Base-by-base conservation (phyloP, 768 basidiomycete genomes). In the Boletus rubropictus region DNA sequence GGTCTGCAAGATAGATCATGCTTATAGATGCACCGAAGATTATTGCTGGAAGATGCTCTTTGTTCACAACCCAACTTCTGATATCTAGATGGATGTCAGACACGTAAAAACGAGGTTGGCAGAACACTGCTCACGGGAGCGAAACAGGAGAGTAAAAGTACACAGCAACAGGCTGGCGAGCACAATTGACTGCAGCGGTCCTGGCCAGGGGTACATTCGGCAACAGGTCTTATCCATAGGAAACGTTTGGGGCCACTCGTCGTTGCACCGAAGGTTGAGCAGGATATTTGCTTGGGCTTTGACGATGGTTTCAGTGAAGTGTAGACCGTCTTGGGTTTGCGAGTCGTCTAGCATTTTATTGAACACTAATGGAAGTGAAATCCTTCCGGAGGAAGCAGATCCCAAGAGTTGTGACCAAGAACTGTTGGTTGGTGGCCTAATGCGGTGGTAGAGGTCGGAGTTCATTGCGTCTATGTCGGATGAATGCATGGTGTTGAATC, bases 381-480 rank as follows among this genome's bases (percentile, higher is more conserved):
- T 70, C 5, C 72, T 70, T 14, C 59, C 32, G 22, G 57, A 39
- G 14, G 59, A 42, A 11, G 60, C 36, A 15, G 56, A 48, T 11
- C 48, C 54, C 4, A 61, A 44, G 32, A 69, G 47, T 33, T 67
- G 59, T 20, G 56, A 57, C 48, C 71, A 67, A 28, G 62, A 64
- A 45, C 55, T 51, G 18, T 57, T 50, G 17, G 48, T 29, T 33
- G 66, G 57, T 38, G 71, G 69, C 49, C 72, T 64, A 18, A 89
- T 76, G 43, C 86, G 80, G 59, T 89, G 86, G 50, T 72, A 73
- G 42, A 93, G 73, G 62, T 89, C 85, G 3, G 86, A 83, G 64
- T 96, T 95, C 90, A 96, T 93, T 33, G 86, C 87, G 56, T 90
- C 85, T 46, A 94, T 84, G 58, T 93, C 89, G 12, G 84, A 77